Base-by-base conservation (phyloP, 257 asterid species). In the Lantana camara region DNA sequence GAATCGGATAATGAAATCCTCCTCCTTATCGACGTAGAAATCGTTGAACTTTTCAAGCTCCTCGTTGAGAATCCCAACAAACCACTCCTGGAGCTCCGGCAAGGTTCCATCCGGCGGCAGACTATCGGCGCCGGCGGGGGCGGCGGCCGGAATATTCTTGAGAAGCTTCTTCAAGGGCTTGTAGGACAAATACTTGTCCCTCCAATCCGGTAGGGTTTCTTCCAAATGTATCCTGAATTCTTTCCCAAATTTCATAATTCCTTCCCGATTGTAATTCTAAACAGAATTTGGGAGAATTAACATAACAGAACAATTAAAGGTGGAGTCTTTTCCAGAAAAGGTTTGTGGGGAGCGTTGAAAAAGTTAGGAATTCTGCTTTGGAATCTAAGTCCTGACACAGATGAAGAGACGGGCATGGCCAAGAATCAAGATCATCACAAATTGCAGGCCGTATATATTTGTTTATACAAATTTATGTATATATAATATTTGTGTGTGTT, bases 21-120 rank as follows among this genome's bases (percentile, higher is more conserved):
- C 98, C 84, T 89, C 98, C 82, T 87, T 90, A 52, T 89, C 97
- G 82, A 93, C 93, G 86, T 83, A 93, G 77, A 93, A 89, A 79
- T 93, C 96, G 76, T 93, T 93, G 78, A 93, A 84, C 83, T 93
- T 93, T 48, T 87, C 87, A 40, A 89, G 90, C 67, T 93, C 96
- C 69, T 85, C 89, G 66, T 79, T 85, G 13, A 89, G 86, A 70
- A 85, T 76, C 15, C 77, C 73, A 38, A 89, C 80, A 51, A 92
- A 89, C 95, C 98, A 86, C 27, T 86, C 85, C 54, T 80, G 91
- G 11, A 79, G 77, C 61, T 76, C 83, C 21, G 72, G 73, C 64
- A 74, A 63, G 45, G 71, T 51, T 5, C 56, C 62, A 0, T 68
- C 75, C 20, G 75, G 71, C 58, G 61, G 70, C 45, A 57, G 70